Evolutionary conservation across 441 rosid species (phyloP).

Genomic region (Croton setiger): DNA sequence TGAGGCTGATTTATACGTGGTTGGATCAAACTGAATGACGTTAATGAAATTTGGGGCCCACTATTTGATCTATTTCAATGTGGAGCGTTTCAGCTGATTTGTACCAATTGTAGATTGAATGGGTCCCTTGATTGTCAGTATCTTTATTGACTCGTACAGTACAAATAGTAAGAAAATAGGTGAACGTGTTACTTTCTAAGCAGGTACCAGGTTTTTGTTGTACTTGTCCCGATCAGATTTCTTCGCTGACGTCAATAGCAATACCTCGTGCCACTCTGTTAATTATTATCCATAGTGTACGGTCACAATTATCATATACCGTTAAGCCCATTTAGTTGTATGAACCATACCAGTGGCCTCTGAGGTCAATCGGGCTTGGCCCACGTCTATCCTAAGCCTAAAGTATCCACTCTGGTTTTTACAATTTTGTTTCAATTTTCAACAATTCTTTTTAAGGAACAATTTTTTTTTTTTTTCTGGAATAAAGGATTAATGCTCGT

Average conservation of each 20-base stretch:
- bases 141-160: not conserved
- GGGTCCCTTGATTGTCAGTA: not conserved
- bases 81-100: not conserved
- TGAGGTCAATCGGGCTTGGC: too few species aligned
- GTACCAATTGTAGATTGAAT: slow-evolving; percentile 2
- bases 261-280: not conserved
- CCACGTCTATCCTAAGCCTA: too few species aligned
- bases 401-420: too few species aligned
- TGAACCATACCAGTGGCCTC: not conserved
- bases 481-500: too few species aligned
- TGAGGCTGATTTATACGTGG: too few species aligned
- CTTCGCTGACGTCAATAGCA: not conserved
- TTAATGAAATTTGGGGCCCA: not conserved
- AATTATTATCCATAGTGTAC: not conserved
- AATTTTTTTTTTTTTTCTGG: too few species aligned
- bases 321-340: too few species aligned
- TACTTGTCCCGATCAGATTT: not conserved
- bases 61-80: too few species aligned
- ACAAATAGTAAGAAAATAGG: not conserved
- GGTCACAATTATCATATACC: not conserved
- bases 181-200: not conserved
- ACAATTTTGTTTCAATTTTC: too few species aligned
- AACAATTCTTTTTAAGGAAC: too few species aligned
- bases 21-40: too few species aligned
- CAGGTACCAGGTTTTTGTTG: not conserved